Conservation (phyloP, 306 rosid species). For the Prunus davidiana region DNA sequence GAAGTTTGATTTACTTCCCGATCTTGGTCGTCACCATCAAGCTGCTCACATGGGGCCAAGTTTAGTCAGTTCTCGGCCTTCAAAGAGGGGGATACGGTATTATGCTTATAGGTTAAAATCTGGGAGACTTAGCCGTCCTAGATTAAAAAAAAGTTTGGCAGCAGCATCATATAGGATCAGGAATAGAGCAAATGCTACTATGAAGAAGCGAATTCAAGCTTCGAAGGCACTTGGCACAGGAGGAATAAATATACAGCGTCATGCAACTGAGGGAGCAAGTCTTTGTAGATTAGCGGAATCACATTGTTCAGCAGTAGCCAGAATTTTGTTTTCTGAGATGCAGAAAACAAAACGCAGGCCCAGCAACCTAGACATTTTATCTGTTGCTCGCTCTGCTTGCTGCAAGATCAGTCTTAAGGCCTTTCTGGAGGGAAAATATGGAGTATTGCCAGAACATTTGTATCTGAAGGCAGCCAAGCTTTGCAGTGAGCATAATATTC, state of each 20-base stretch:
- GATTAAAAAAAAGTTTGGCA: slow-evolving; percentile 64
- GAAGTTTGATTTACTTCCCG: slow-evolving; percentile 95
- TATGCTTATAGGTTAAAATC: slow-evolving; percentile 83
- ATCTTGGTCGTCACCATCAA: slow-evolving; percentile 98
- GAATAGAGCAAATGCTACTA: slow-evolving; percentile 68
- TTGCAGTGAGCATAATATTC: slow-evolving; percentile 72
- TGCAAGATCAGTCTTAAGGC: slow-evolving; percentile 72
- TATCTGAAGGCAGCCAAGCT: slow-evolving; percentile 90
- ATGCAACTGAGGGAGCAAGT: slow-evolving; percentile 45
- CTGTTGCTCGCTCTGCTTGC: slow-evolving; percentile 74
- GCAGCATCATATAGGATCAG: slow-evolving; percentile 79
- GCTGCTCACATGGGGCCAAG: slow-evolving; percentile 97
- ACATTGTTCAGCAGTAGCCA: slow-evolving; percentile 78
- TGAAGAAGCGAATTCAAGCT: slow-evolving; percentile 72
- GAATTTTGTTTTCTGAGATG: slow-evolving; percentile 80
- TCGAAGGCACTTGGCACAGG: slow-evolving; percentile 55
- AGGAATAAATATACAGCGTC: slow-evolving; percentile 39
- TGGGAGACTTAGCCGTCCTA: slow-evolving; percentile 92
- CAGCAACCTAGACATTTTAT: slow-evolving; percentile 63
- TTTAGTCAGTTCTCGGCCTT: slow-evolving; percentile 54
- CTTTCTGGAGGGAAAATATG: slow-evolving; percentile 67
- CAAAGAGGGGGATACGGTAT: slow-evolving; percentile 82
- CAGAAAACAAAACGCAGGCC: slow-evolving; percentile 83
- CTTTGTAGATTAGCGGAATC: slow-evolving; percentile 59
- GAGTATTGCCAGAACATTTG: slow-evolving; percentile 66